These are phyloP conservation scores for Microthlaspi erraticum DNA, from an alignment of 345 rosid genomes.

Conservation along the genomic window DNA sequence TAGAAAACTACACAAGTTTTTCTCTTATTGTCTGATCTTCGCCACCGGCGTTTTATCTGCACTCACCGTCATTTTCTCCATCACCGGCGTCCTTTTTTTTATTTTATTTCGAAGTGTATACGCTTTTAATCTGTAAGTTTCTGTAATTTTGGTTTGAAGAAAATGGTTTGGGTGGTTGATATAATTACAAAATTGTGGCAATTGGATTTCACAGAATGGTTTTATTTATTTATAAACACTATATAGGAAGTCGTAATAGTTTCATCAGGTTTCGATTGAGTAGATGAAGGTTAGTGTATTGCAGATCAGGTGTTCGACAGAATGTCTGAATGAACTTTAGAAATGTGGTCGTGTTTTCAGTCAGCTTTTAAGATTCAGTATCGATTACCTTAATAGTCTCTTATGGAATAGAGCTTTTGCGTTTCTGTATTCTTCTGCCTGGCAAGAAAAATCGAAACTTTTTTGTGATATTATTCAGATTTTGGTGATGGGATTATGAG, in stretches of 20 bases:
- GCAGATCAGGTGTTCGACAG: not conserved
- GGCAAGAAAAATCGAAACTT: not conserved
- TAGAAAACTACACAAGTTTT: not conserved
- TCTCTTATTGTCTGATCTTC: not conserved
- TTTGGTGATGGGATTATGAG: no score
- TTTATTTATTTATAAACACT: not conserved
- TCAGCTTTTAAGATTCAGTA: not conserved
- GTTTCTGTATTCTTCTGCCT: not conserved
- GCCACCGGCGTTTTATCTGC: not conserved
- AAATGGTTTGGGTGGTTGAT: not conserved
- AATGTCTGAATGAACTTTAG: not conserved
- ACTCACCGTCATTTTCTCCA: not conserved
- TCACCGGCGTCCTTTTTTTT: not conserved
- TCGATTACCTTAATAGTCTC: not conserved
- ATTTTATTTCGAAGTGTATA: not conserved
- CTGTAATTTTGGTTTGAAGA: not conserved
- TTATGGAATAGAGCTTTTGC: no score
- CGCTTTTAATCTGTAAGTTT: not conserved
- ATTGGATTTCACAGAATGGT: not conserved
- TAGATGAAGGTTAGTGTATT: not conserved
- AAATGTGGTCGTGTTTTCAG: not conserved
- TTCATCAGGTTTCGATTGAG: not conserved
- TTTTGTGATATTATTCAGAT: no score
- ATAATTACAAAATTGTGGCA: not conserved
- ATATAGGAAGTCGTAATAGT: not conserved